Evolutionary conservation across 78 protist genomes (phyloP).

Genomic region (Cavenderia fasciculata): DNA sequence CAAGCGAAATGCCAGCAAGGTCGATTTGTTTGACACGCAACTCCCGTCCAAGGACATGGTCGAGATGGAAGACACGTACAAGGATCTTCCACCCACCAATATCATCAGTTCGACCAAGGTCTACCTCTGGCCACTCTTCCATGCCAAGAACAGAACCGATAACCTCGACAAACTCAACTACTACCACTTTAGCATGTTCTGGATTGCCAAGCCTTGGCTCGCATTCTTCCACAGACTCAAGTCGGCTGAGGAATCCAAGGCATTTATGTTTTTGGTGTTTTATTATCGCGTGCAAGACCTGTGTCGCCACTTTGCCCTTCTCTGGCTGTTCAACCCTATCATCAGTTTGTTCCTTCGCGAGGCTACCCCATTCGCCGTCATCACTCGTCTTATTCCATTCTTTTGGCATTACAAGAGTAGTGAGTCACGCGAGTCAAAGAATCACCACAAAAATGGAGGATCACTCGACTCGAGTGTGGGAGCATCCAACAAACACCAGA

Average conservation of each 20-base stretch:
- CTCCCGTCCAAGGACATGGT: no score
- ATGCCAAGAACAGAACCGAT: background rate
- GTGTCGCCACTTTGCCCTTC: background rate
- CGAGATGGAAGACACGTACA: background rate
- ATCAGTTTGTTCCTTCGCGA: constrained; percentile 37
- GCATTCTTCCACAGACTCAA: constrained; percentile 25
- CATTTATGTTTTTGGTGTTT: background rate
- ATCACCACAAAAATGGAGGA: background rate
- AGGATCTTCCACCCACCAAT: background rate
- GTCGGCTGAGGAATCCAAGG: background rate
- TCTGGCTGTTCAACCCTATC: constrained; percentile 70
- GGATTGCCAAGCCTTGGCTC: constrained; percentile 43
- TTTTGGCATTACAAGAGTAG: no score
- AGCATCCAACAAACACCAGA: background rate
- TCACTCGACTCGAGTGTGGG: no score
- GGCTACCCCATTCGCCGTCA: background rate
- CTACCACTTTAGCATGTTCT: constrained; percentile 17
- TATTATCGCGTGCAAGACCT: background rate
- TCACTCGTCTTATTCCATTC: constrained; percentile 29
- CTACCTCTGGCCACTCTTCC: constrained; percentile 37
- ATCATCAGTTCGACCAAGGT: background rate
- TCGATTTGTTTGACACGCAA: no score
- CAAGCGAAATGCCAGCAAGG: no score
- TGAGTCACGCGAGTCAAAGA: no score
- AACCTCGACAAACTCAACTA: no score